phyloP scores from a whole-genome alignment of 2,329 filamentous ascomycete genomes.

The Cryphonectria japonica region DNA sequence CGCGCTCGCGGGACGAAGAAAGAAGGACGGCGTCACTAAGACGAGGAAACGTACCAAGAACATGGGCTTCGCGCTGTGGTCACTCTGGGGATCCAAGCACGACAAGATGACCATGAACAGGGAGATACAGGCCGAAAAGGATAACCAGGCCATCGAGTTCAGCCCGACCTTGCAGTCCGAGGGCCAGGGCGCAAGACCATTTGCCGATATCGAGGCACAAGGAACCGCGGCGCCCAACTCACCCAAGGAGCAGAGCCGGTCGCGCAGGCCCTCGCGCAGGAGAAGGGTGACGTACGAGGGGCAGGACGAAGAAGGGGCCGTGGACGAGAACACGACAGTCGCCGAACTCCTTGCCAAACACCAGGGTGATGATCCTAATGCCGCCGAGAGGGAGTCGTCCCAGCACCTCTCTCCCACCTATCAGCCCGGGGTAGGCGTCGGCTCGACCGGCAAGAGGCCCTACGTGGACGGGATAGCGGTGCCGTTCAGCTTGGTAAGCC shows the following conservation, averaged over 20 bases:
- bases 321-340: constrained; percentile 46
- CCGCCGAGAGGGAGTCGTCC: constrained; percentile 29
- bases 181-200: constrained; percentile 48
- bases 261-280: constrained; percentile 49
- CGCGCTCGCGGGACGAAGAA: constrained; percentile 74
- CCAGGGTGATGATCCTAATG: constrained; percentile 40
- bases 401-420: constrained; percentile 48
- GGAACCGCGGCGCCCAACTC: constrained; percentile 35
- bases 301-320: constrained; percentile 40
- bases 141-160: constrained; percentile 42
- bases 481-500: constrained; percentile 64
- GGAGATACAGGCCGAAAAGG: constrained; percentile 52
- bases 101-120: constrained; percentile 73
- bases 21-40: constrained; percentile 52
- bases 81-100: constrained; percentile 84
- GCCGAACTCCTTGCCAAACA: constrained; percentile 48
- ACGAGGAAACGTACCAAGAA: constrained; percentile 62
- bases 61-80: constrained; percentile 82
- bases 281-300: constrained; percentile 56
- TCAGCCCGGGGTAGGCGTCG: constrained; percentile 51
- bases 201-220: constrained; percentile 46
- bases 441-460: constrained; percentile 61
- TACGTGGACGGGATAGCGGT: constrained; percentile 71
- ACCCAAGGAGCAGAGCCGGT: constrained; percentile 42
- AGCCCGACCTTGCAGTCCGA: constrained; percentile 44